Evolutionary conservation across 2,329 filamentous ascomycete genomes (phyloP), one percentile per base, ranked within the genome.

Genomic region (Fusarium nelsonii): DNA sequence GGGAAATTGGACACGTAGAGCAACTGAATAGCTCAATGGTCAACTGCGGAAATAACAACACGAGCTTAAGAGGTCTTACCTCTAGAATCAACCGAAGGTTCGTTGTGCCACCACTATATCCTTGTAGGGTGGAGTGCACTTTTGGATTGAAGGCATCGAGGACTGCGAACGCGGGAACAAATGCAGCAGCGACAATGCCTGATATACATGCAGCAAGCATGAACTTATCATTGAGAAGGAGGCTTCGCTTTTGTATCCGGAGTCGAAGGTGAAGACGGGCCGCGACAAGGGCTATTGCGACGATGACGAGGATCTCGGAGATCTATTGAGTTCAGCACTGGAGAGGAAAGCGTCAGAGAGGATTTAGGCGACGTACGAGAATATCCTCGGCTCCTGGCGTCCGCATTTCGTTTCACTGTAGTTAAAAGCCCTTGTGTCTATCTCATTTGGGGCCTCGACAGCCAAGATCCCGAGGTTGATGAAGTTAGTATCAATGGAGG

Each of bases 151-250:
- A 67, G 2, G 70, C 70, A 1, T 60, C 20, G 3, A 65, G 50
- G 0, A 32, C 18, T 1, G 56, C 57, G 18, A 72, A 70, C 0
- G 41, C 57, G 0, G 69, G 64, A 1, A 36, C 48, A 2, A 73
- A 73, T 0, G 56, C 49, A 2, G 57, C 59, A 6, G 70, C 65
- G 0, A 65, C 28, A 0, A 59, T 23, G 6, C 59, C 70, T 0
- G 46, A 62, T 1, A 70, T 20, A 50, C 70, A 73, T 1, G 70
- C 70, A 5, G 56, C 55, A 2, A 71, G 44, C 70, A 73, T 73
- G 5, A 72, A 45, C 0, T 70, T 37, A 6, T 73, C 70, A 50
- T 65, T 73, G 2, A 36, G 23, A 0, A 73, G 54, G 2, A 73
- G 2, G 1, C 45, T 60, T 16, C 68, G 57, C 1, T 65, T 56